A percentile compares a stretch with the other conserved stretches of the same genome.
Evolutionary conservation across 2,329 filamentous ascomycete genomes (phyloP).

Genomic region (Ceratocystis lukuohia): DNA sequence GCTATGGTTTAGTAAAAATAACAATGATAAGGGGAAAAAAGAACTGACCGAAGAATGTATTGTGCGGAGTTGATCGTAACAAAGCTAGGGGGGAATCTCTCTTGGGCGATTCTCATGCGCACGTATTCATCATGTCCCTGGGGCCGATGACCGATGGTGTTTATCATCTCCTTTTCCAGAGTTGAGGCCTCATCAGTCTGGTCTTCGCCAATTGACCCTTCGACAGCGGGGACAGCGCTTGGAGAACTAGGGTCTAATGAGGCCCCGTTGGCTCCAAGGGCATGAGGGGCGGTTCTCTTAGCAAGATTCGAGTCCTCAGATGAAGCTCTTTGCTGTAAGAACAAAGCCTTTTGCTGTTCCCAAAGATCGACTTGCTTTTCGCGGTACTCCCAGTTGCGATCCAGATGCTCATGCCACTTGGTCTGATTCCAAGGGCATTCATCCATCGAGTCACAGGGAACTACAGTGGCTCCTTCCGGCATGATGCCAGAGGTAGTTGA

Average conservation of each 20-base stretch:
- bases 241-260: not conserved
- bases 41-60: slow-evolving; percentile 50
- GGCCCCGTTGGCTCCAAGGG: not conserved
- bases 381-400: slow-evolving; percentile 34
- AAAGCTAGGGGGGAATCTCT: slow-evolving; percentile 40
- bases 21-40: not conserved
- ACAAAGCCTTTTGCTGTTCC: slow-evolving; percentile 19
- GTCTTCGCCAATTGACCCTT: not conserved
- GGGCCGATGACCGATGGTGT: slow-evolving; percentile 26
- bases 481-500: slow-evolving; percentile 48
- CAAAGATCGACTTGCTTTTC: slow-evolving; percentile 32
- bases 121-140: slow-evolving; percentile 43
- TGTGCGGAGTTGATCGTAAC: slow-evolving; percentile 31
- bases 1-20: not conserved
- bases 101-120: slow-evolving; percentile 30
- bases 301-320: not conserved
- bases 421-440: slow-evolving; percentile 41
- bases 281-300: not conserved
- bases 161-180: slow-evolving; percentile 10
- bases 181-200: not conserved
- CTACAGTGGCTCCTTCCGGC: slow-evolving; percentile 39
- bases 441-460: slow-evolving; percentile 35
- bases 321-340: slow-evolving; percentile 17
- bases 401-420: slow-evolving; percentile 36
- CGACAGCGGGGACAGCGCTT: not conserved